Conservation (phyloP, 371 early-diverging fungal genomes). For the Syncephalastrum monosporum region DNA sequence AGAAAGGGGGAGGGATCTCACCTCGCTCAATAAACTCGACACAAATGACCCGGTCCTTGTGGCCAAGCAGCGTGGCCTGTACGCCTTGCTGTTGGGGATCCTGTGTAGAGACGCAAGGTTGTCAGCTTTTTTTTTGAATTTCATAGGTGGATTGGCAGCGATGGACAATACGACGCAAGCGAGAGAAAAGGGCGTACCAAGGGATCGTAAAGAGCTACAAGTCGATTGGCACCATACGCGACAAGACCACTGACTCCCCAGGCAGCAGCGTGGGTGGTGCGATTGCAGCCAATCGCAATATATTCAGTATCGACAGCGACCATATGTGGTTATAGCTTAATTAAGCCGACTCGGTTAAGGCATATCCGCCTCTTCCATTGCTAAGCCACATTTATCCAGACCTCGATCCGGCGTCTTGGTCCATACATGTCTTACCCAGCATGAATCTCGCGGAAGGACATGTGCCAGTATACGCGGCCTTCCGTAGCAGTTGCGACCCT, state of each 20-base stretch:
- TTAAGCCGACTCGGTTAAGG: too few relatives aligned
- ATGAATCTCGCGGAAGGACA: too few relatives aligned
- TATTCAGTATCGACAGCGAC: conserved; percentile 52
- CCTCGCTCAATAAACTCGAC: conserved; percentile 70
- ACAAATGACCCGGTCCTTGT: conserved; percentile 80
- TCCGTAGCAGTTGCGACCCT: too few relatives aligned
- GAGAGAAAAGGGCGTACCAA: conserved; percentile 38
- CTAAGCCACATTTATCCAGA: too few relatives aligned
- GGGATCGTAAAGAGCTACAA: conserved; percentile 76
- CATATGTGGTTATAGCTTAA: conserved; percentile 14
- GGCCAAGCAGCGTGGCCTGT: conserved; percentile 71
- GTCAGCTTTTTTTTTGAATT: background rate
- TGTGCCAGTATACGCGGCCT: too few relatives aligned
- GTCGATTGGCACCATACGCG: conserved; percentile 74
- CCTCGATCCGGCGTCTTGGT: too few relatives aligned
- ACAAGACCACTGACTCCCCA: conserved; percentile 67
- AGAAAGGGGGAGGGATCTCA: conserved; percentile 6
- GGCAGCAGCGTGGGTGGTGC: conserved; percentile 65
- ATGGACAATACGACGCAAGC: too few relatives aligned
- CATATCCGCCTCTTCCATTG: too few relatives aligned
- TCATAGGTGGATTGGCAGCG: background rate
- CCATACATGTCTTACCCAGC: too few relatives aligned
- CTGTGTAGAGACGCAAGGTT: conserved; percentile 24
- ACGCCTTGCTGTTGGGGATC: conserved; percentile 56
- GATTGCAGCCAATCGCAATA: conserved; percentile 72